phyloP scores from a whole-genome alignment of 257 asterid genomes.

The Ilex asprella region DNA sequence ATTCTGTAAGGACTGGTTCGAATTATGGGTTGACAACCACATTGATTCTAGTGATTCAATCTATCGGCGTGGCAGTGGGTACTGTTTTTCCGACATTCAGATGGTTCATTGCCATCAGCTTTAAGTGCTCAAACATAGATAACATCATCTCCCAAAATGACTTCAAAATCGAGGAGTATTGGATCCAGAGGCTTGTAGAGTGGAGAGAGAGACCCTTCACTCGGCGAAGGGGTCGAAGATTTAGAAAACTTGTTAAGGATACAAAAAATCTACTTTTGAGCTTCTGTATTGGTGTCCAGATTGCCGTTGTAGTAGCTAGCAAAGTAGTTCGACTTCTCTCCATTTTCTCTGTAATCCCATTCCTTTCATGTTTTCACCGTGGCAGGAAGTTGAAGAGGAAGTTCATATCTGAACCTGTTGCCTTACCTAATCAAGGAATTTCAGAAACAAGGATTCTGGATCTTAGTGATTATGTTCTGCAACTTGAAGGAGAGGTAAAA shows the following conservation, averaged over 20 bases:
- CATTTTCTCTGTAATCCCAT: constrained; percentile 12
- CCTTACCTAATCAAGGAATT: constrained; percentile 10
- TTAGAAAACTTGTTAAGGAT: constrained; percentile 24
- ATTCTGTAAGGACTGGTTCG: neutral
- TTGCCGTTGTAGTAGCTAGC: constrained; percentile 27
- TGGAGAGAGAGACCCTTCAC: constrained; percentile 35
- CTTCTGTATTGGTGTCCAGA: constrained; percentile 26
- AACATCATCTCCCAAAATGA: neutral
- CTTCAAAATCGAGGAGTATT: constrained; percentile 25
- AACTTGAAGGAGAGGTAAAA: constrained; percentile 42
- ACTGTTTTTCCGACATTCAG: constrained; percentile 8
- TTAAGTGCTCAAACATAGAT: neutral
- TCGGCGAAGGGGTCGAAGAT: constrained; percentile 14
- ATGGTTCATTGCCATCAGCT: constrained; percentile 8
- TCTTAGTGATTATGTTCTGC: constrained; percentile 24
- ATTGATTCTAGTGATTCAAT: constrained; percentile 8
- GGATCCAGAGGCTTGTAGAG: constrained; percentile 45
- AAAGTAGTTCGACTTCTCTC: constrained; percentile 26
- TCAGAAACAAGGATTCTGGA: constrained; percentile 10
- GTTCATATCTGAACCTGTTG: constrained; percentile 9
- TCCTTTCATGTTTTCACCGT: constrained; percentile 3
- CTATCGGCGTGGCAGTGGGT: constrained; percentile 12
- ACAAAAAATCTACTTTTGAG: constrained; percentile 22
- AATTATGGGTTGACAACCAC: constrained; percentile 10
- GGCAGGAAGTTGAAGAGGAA: neutral